Base-by-base conservation (phyloP, 371 early-diverging fungal species). In the Zychaea mexicana region DNA sequence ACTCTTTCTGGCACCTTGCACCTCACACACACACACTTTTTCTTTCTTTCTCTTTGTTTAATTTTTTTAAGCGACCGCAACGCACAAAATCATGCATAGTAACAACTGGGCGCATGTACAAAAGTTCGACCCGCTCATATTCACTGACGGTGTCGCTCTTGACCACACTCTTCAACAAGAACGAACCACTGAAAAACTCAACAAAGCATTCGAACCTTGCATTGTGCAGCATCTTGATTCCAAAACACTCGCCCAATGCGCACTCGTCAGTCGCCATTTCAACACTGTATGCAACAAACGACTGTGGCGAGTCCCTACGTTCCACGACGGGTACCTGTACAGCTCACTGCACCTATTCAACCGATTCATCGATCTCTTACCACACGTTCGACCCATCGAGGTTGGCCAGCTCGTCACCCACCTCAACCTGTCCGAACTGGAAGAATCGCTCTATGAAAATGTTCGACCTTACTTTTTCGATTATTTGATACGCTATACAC, bases 391-490 rank as follows among this genome's bases (percentile, higher is more conserved):
- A 24, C 52, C 27, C 0, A 13, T 42, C 21, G 62, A 65, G 10
- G 39, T 49, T n/a, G 49, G n/a, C 10, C 24, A 33, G 6, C 33
- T 38, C 21, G 61, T 77, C 12, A 36, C 52, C 12, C 24, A 60
- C n/a, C 22, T 77, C 7, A 66, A 77, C 26, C 21, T 77, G 10
- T 59, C 66, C 1, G 45, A 39, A 4, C 65, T 77, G 2, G 67
- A 77, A 55, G 75, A 74, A 36, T 57, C 62, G 12, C 46, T 74
- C 2, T 77, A 77, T 59, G 75, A 72, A 8, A 68, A 60, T 24
- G 71, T 74, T 1, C 62, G 64, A 15, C 61, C 72, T 2, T n/a
- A 64, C n/a, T 72, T 77, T 46, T 72, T 77, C 32, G 63, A 52
- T 2, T 17, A 54, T 12, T 24, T 77, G 7, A 55, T 64, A 15